These are phyloP conservation scores for Pseudogymnoascus pannorum DNA, from an alignment of 2,329 filamentous ascomycete species.

Conservation along the genomic window DNA sequence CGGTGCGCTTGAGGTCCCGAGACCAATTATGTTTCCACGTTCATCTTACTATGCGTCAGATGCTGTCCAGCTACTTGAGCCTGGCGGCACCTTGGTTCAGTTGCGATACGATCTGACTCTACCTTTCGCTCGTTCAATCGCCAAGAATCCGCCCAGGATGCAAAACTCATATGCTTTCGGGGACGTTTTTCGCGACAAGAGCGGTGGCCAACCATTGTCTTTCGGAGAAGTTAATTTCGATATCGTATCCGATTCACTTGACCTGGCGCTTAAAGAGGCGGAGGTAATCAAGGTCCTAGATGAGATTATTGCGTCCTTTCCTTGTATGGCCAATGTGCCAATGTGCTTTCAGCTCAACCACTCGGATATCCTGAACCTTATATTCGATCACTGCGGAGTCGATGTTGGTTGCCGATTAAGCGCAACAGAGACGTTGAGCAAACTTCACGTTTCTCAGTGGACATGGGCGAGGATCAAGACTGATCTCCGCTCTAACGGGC, in stretches of 20 bases:
- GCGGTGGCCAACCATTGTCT: slow-evolving; percentile 72
- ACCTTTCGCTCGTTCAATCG: slow-evolving; percentile 77
- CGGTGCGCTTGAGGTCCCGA: slow-evolving; percentile 74
- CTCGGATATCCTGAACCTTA: slow-evolving; percentile 72
- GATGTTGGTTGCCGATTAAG: slow-evolving; percentile 58
- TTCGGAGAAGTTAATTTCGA: slow-evolving; percentile 94
- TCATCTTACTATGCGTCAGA: slow-evolving; percentile 70
- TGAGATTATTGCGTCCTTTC: slow-evolving; percentile 77
- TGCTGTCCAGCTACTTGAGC: slow-evolving; percentile 73
- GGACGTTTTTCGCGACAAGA: slow-evolving; percentile 74
- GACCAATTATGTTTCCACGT: slow-evolving; percentile 71
- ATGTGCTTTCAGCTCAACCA: slow-evolving; percentile 93
- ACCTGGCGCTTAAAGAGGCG: slow-evolving; percentile 83
- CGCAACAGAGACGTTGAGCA: slow-evolving; percentile 78
- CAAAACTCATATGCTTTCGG: slow-evolving; percentile 83
- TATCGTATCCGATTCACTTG: slow-evolving; percentile 78
- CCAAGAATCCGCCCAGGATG: slow-evolving; percentile 59
- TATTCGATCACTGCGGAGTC: slow-evolving; percentile 87
- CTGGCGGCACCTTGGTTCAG: slow-evolving; percentile 80
- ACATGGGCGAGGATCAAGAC: slow-evolving; percentile 74
- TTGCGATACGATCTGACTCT: slow-evolving; percentile 91
- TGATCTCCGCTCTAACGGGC: slow-evolving; percentile 67
- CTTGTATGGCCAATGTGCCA: slow-evolving; percentile 58
- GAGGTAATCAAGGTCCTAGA: slow-evolving; percentile 92
- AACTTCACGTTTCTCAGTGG: slow-evolving; percentile 72